Base-by-base conservation (phyloP, 352 stramenopile genomes). In the Phytophthora constricta region DNA sequence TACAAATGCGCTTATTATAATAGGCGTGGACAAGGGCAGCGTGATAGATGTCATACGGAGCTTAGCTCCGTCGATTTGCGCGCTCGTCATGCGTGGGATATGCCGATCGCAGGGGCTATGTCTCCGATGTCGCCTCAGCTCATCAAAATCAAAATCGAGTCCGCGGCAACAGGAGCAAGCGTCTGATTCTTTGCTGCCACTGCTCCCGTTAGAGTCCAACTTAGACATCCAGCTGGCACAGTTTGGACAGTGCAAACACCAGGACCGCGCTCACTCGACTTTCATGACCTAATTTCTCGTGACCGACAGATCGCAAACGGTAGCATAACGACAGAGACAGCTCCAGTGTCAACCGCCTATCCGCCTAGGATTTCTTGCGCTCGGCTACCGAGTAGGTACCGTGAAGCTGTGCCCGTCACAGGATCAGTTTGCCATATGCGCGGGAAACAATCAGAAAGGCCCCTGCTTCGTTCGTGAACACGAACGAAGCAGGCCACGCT, bases 41-140 rank as follows among this genome's bases (percentile, higher is more conserved):
- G 58, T 77, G 69, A 71, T 65, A 59, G 59, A 74, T 68, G 65
- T 77, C 59, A 71, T 74, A 77, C 57, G 56, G 49, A 56, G 26
- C 31, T 46, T 23, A 48, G 50, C 45, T 17, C 5, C 41, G 25
- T 42, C 51, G 70, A 77, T 77, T 70, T 77, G 65, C 50, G 27
- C 48, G 59, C 59, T 74, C 58, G 63, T 70, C 54, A 73, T 37
- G 19, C 22, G 46, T 52, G 46, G 46, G 46, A 52, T 37, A 28
- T 51, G 52, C 26, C 34, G 26, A 41, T 67, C 47, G 52, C 43
- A 28, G 52, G 34, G 39, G 34, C 31, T 61, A 72, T 64, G 56
- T 41, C 28, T 53, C 10, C 33, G 43, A 22, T 39, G n/a, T 16
- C 23, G n/a, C 51, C 68, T 72, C 62, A 76, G 68, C 22, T 68